Conservation (phyloP, 2,329 filamentous ascomycete species). For the Mariannaea sp. region DNA sequence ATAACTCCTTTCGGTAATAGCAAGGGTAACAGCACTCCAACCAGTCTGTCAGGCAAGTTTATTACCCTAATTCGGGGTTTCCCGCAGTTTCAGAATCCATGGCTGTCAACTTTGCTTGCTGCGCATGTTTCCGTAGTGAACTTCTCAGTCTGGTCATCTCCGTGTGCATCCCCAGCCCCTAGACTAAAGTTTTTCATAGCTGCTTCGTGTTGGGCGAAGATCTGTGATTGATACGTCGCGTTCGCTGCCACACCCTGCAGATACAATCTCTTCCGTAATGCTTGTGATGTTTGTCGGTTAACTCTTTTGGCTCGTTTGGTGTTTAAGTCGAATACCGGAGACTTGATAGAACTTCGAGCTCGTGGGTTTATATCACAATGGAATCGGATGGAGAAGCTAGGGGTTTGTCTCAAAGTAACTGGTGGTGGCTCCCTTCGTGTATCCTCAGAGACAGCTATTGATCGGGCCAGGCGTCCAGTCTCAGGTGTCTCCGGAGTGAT, state of each 20-base stretch:
- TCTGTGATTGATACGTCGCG: neutral
- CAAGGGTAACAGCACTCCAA: neutral
- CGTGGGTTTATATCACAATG: neutral
- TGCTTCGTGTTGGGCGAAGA: neutral
- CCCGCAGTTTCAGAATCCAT: neutral
- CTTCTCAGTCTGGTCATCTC: neutral
- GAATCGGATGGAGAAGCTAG: neutral
- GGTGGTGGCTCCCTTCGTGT: no score
- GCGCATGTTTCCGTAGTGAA: neutral
- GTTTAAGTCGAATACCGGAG: neutral
- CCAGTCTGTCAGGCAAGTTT: neutral
- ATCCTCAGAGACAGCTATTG: no score
- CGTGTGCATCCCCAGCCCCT: neutral
- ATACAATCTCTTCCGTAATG: neutral
- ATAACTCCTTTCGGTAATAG: neutral
- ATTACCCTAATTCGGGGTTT: neutral
- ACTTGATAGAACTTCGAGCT: neutral
- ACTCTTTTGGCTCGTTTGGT: neutral
- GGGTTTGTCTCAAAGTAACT: no score
- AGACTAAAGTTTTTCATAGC: constrained; percentile 6
- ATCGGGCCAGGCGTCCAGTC: no score
- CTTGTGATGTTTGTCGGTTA: constrained; percentile 1
- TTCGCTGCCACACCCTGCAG: constrained; percentile 5
- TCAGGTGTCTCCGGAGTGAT: no score
- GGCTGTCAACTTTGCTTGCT: neutral